Evolutionary conservation across 2,329 filamentous ascomycete genomes (phyloP).

Genomic region (Sclerotinia spermophila): DNA sequence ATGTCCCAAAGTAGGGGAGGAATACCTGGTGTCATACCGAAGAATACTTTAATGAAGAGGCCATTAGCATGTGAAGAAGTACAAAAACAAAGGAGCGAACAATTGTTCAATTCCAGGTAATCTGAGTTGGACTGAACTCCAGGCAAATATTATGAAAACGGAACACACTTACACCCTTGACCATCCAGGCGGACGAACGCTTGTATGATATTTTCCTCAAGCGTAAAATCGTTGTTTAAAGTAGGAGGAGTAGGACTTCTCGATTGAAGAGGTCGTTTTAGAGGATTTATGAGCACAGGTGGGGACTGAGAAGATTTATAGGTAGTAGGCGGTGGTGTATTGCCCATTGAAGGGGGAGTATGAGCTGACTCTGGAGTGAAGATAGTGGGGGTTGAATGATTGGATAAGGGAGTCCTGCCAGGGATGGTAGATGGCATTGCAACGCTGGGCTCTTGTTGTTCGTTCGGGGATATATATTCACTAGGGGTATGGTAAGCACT

Average conservation of each 20-base stretch:
- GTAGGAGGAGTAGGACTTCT: slow-evolving; percentile 23
- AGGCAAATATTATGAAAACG: neutral
- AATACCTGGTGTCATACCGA: slow-evolving; percentile 30
- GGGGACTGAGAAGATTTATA: slow-evolving; percentile 17
- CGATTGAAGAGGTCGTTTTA: slow-evolving; percentile 26
- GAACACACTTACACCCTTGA: slow-evolving; percentile 21
- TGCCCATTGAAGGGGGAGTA: slow-evolving; percentile 16
- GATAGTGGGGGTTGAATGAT: neutral
- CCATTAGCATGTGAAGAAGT: neutral
- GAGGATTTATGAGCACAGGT: slow-evolving; percentile 1
- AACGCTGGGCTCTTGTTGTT: neutral
- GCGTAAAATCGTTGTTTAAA: slow-evolving; percentile 29
- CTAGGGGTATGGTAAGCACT: slow-evolving; percentile 11
- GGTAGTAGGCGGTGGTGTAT: slow-evolving; percentile 14
- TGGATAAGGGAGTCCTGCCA: slow-evolving; percentile 11
- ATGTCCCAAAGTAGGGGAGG: slow-evolving; percentile 34
- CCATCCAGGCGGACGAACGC: slow-evolving; percentile 32
- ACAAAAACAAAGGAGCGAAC: too few relatives aligned
- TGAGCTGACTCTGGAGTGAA: slow-evolving; percentile 3
- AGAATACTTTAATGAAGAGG: slow-evolving; percentile 24
- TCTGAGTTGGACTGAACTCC: neutral
- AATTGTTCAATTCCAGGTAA: neutral
- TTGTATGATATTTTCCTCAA: slow-evolving; percentile 35
- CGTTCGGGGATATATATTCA: neutral
- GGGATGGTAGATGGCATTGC: neutral